These are phyloP conservation scores for Epichloe hybrida DNA, from an alignment of 2,329 filamentous ascomycete species.

Conservation along the genomic window DNA sequence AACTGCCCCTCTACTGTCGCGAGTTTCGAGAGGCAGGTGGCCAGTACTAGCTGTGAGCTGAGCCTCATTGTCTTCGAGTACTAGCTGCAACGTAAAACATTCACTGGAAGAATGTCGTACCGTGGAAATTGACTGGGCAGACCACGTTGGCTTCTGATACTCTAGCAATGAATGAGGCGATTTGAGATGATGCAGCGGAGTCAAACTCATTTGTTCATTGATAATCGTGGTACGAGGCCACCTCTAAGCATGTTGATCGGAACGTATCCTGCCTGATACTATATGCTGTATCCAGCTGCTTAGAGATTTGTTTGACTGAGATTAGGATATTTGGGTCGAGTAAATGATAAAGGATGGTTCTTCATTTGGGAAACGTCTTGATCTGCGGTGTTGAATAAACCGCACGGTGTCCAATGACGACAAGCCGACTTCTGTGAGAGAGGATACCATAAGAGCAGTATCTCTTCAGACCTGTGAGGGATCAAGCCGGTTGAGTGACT, in stretches of 20 bases:
- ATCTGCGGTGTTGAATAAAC: neutral
- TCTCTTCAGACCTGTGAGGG: neutral
- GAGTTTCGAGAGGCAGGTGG: constrained; percentile 8
- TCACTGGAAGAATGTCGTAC: neutral
- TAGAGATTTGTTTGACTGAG: neutral
- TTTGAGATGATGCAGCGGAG: neutral
- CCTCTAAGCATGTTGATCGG: neutral
- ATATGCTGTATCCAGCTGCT: neutral
- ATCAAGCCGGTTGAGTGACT: neutral
- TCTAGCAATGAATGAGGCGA: neutral
- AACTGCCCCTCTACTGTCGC: constrained; percentile 23
- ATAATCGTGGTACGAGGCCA: neutral
- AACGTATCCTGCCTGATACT: neutral
- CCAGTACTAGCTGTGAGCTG: constrained; percentile 6
- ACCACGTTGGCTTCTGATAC: neutral
- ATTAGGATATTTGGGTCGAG: too few relatives aligned
- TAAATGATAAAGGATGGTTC: neutral
- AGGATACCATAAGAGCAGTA: neutral
- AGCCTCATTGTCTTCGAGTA: constrained; percentile 9
- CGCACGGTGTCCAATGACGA: neutral
- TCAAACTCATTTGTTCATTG: neutral
- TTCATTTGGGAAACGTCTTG: neutral
- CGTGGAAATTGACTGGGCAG: neutral
- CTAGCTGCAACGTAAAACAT: neutral
- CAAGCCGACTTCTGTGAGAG: neutral